Percentiles rank a stretch among this genome's conserved stretches.
Evolutionary conservation across 352 stramenopile genomes (phyloP).

Genomic region (Phytophthora cactorum): DNA sequence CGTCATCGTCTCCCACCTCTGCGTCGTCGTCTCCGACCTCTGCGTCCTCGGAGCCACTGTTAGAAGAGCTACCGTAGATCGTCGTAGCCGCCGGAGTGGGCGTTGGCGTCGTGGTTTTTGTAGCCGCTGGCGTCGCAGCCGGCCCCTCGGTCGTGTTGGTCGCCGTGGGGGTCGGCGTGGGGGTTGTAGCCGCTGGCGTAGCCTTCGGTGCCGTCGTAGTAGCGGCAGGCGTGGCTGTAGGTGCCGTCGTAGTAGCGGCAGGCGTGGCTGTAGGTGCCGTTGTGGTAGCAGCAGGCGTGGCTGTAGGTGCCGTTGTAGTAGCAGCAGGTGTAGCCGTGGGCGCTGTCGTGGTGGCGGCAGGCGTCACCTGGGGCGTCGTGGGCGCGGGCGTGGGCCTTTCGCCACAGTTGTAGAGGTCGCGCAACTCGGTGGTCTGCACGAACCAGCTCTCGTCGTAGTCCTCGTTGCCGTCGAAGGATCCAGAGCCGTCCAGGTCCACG

Average conservation of each 20-base stretch:
- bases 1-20: slow-evolving; percentile 14
- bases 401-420: slow-evolving; percentile 40
- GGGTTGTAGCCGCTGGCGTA: slow-evolving; percentile 21
- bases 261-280: slow-evolving; percentile 13
- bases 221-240: slow-evolving; percentile 16
- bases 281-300: slow-evolving; percentile 18
- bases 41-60: slow-evolving; percentile 16
- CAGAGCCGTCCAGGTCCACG: slow-evolving; percentile 28
- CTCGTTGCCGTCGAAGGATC: slow-evolving; percentile 37
- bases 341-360: slow-evolving; percentile 26
- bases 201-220: slow-evolving; percentile 15
- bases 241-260: slow-evolving; percentile 19
- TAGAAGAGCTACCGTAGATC: slow-evolving; percentile 17
- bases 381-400: slow-evolving; percentile 37
- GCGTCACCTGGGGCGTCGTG: slow-evolving; percentile 29
- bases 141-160: slow-evolving; percentile 22
- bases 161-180: slow-evolving; percentile 18
- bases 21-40: slow-evolving; percentile 16
- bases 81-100: slow-evolving; percentile 26
- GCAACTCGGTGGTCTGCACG: slow-evolving; percentile 38
- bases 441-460: slow-evolving; percentile 47
- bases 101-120: slow-evolving; percentile 19
- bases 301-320: slow-evolving; percentile 21
- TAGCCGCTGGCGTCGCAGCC: slow-evolving; percentile 25
- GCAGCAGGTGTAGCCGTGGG: slow-evolving; percentile 22